A percentile compares a stretch with the other conserved stretches of the same genome.
These are phyloP conservation scores for Suillus bovinus DNA, from an alignment of 768 basidiomycete species.

Conservation along the genomic window DNA sequence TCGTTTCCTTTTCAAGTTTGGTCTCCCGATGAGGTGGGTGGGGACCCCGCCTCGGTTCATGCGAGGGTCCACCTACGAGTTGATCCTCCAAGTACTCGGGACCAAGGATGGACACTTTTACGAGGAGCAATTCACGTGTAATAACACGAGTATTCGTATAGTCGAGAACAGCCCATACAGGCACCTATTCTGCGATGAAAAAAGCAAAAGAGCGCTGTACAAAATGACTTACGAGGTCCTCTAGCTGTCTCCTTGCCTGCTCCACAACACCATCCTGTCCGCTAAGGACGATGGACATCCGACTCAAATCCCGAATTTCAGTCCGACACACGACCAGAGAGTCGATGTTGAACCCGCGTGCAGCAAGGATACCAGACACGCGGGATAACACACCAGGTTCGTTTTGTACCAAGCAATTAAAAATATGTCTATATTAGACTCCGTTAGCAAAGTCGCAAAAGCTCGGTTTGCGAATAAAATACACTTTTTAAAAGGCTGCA, in stretches of 20 bases:
- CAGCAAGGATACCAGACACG: constrained; percentile 96
- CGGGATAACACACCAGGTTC: constrained; percentile 99
- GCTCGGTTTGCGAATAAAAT: not conserved
- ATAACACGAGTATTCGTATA: constrained; percentile 93
- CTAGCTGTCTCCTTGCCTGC: constrained; percentile 93
- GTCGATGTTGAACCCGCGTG: constrained; percentile 97
- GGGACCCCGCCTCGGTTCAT: constrained; percentile 60
- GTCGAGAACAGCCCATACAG: constrained; percentile 98
- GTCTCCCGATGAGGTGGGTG: constrained; percentile 31
- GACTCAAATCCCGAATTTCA: constrained; percentile 93
- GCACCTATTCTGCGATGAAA: constrained; percentile 60
- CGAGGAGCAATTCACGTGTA: constrained; percentile 90
- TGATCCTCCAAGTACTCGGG: constrained; percentile 96
- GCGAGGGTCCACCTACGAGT: constrained; percentile 80
- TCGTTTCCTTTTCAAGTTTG: constrained; percentile 71
- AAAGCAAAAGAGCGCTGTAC: not conserved
- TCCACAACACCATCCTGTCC: constrained; percentile 98
- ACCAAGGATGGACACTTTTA: constrained; percentile 96
- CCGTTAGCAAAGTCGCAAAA: constrained; percentile 11
- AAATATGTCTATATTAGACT: constrained; percentile 66
- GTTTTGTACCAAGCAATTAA: constrained; percentile 98
- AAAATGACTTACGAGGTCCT: constrained; percentile 77
- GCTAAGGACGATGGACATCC: constrained; percentile 96
- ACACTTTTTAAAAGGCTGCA: constrained; percentile 92
- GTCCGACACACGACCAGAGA: constrained; percentile 98